Evolutionary conservation across 2,329 filamentous ascomycete species (phyloP).

Genomic region (Sporothrix pseudoabietina): DNA sequence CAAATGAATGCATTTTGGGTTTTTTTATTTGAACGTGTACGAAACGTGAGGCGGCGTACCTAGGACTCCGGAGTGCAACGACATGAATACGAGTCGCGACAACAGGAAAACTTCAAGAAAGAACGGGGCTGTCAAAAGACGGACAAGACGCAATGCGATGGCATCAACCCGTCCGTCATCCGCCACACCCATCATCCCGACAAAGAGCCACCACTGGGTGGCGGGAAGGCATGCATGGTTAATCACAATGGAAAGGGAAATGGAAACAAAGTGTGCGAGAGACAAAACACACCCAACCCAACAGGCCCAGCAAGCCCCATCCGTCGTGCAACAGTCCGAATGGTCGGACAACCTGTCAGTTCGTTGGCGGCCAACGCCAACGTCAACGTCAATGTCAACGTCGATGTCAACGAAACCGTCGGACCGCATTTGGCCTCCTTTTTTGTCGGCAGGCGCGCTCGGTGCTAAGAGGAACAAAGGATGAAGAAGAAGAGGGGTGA

Average conservation of each 20-base stretch:
- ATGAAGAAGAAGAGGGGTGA: neutral
- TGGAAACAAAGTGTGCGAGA: neutral
- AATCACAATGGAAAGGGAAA: neutral
- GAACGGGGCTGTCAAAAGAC: neutral
- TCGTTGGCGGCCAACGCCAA: neutral
- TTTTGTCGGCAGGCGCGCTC: slow-evolving; percentile 5
- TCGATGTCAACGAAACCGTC: neutral
- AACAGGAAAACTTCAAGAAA: neutral
- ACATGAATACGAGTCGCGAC: slow-evolving; percentile 8
- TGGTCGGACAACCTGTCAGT: neutral
- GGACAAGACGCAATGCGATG: slow-evolving; percentile 22
- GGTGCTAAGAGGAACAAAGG: slow-evolving; percentile 3
- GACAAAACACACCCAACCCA: neutral
- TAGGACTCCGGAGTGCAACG: neutral
- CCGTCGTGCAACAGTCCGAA: neutral
- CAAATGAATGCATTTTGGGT: neutral
- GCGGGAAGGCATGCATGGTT: slow-evolving; percentile 7
- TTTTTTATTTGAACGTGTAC: neutral
- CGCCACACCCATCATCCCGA: neutral
- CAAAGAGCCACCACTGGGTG: neutral
- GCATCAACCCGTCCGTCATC: slow-evolving; percentile 23
- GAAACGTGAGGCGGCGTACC: neutral
- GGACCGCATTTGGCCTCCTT: neutral
- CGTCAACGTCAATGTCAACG: neutral
- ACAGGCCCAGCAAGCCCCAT: neutral